phyloP scores from a whole-genome alignment of 345 rosid species.

The Populus pruinosa region DNA sequence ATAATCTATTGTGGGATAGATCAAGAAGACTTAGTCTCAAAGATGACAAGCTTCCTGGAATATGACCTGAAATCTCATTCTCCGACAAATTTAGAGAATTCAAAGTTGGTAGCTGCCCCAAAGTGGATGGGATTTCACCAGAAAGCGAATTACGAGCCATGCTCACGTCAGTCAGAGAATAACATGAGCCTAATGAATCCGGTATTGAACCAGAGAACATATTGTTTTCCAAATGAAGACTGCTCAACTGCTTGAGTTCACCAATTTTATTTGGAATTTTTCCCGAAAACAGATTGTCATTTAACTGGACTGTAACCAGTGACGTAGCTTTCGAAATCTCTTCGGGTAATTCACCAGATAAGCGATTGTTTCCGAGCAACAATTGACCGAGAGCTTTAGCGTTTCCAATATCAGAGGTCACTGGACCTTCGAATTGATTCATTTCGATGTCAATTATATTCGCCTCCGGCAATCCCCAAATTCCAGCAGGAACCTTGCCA shows the following conservation, averaged over 20 bases:
- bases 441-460: constrained; percentile 56
- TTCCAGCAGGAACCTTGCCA: constrained; percentile 66
- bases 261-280: constrained; percentile 54
- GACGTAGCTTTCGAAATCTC: constrained; percentile 53
- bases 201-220: constrained; percentile 61
- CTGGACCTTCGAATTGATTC: constrained; percentile 59
- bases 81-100: constrained; percentile 69
- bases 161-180: constrained; percentile 54
- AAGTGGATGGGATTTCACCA: constrained; percentile 58
- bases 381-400: constrained; percentile 52
- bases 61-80: constrained; percentile 60
- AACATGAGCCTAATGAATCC: constrained; percentile 54
- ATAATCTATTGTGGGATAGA: constrained; percentile 58
- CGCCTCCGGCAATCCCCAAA: constrained; percentile 74
- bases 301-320: constrained; percentile 43
- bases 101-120: constrained; percentile 64
- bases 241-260: constrained; percentile 45
- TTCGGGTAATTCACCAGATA: constrained; percentile 67
- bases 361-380: constrained; percentile 44
- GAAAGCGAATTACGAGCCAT: constrained; percentile 66
- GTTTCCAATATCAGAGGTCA: constrained; percentile 52
- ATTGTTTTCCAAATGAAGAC: constrained; percentile 61
- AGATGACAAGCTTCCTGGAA: constrained; percentile 64
- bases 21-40: constrained; percentile 79
- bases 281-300: constrained; percentile 62